Conservation (phyloP, 495 filamentous ascomycete species). For the Podospora sp. region DNA sequence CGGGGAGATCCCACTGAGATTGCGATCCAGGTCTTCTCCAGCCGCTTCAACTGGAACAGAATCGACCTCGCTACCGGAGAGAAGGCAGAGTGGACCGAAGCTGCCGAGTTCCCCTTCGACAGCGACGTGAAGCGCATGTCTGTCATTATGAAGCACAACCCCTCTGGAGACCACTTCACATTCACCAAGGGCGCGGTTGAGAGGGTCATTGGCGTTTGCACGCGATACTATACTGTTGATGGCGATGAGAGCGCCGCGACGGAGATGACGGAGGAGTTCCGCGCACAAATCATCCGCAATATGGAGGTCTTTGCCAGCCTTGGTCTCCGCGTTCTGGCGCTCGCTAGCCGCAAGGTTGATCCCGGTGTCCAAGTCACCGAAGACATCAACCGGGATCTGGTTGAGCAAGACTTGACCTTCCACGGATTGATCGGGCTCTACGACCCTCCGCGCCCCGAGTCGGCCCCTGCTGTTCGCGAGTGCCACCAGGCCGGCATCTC, state of each 20-base stretch:
- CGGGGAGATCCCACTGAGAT: conserved; percentile 84
- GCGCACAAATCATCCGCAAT: conserved; percentile 59
- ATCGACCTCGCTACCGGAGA: conserved; percentile 54
- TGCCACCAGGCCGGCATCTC: conserved; percentile 72
- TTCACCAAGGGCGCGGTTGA: conserved; percentile 85
- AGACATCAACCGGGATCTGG: conserved; percentile 44
- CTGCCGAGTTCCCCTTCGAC: conserved; percentile 79
- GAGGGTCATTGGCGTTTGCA: conserved; percentile 58
- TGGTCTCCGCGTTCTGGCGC: conserved; percentile 74
- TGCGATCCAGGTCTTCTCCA: conserved; percentile 76
- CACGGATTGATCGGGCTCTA: conserved; percentile 70
- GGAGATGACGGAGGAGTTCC: conserved; percentile 60
- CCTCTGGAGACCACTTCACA: conserved; percentile 45
- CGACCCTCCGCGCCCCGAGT: conserved; percentile 72
- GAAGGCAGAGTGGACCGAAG: conserved; percentile 42
- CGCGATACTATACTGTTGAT: conserved; percentile 25
- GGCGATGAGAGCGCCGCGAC: conserved; percentile 42
- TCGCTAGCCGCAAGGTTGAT: conserved; percentile 55
- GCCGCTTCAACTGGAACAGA: conserved; percentile 67
- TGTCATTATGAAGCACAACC: conserved; percentile 59
- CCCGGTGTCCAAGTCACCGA: conserved; percentile 23
- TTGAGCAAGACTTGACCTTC: conserved; percentile 62
- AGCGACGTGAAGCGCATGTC: conserved; percentile 83
- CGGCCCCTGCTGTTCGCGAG: conserved; percentile 63
- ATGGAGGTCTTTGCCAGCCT: conserved; percentile 68